Evolutionary conservation across 2,329 filamentous ascomycete genomes (phyloP).

Genomic region (Scedosporium dehoogii): DNA sequence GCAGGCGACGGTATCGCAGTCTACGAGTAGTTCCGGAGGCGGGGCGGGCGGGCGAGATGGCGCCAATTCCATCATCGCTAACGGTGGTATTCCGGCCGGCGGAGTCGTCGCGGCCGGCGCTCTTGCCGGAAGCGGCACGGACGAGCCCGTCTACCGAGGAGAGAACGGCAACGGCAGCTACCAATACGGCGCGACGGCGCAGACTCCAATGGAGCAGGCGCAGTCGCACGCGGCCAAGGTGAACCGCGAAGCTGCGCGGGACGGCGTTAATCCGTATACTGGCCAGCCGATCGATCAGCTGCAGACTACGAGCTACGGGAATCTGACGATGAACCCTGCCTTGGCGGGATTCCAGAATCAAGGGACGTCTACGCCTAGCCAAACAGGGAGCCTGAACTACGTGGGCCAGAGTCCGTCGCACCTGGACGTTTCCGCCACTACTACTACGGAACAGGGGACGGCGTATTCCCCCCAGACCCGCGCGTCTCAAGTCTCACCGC

Average conservation of each 20-base stretch:
- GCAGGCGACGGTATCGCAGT: conserved; percentile 66
- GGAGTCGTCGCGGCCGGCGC: not conserved
- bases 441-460: no score
- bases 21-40: conserved; percentile 66
- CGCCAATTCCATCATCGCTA: not conserved
- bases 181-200: conserved; percentile 35
- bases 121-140: not conserved
- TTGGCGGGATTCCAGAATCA: not conserved
- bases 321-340: not conserved
- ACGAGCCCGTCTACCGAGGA: not conserved
- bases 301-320: not conserved
- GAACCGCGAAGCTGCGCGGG: conserved; percentile 38
- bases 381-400: not conserved
- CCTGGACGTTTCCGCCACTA: not conserved
- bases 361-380: not conserved
- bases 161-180: not conserved
- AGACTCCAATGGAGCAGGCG: conserved; percentile 35
- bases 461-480: no score
- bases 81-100: not conserved
- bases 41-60: not conserved
- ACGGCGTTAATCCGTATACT: conserved; percentile 49
- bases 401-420: not conserved
- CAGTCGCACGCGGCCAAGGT: conserved; percentile 41
- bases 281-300: conserved; percentile 24
- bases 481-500: no score